Base-by-base conservation (phyloP, 805 yeast species). In the Suhomyces vadensis region DNA sequence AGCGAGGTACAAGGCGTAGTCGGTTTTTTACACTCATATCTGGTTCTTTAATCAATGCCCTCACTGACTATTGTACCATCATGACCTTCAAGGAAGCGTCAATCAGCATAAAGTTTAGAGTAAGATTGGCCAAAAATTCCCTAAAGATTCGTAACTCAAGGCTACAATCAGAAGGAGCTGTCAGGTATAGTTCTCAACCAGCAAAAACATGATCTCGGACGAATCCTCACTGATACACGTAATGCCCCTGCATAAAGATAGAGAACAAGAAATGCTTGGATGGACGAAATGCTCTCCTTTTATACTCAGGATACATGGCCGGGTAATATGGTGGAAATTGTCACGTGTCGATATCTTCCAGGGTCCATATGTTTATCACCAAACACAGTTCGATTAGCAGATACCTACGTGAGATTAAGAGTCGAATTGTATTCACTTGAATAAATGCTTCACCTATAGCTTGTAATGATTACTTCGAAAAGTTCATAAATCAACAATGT, bases 151-250 rank as follows among this genome's bases (percentile, higher is more conserved):
- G 56, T 67, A 73, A 69, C 78, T 79, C 78, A 77, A 69, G 62
- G 65, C 56, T 53, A 47, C 44, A 57, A 52, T 61, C 60, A 53
- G 52, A 80, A 80, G 83, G 83, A 81, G 78, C 79, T 85, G 96
- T 91, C 92, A 81, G 91, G 94, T 86, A 83, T 82, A 88, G 91
- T 88, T 94, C 92, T 94, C 97, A 94, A 92, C 97, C 96, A 92
- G 99, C 99, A 92, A 92, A 92, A 88, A 94, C 98, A 92, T 96
- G 95, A 91, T 90, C 99, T 92, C 99, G 98, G 99, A 94, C 97
- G 96, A 91, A 90, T 94, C 99, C 98, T 92, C 99, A 92, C 96
- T 91, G 98, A 92, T 90, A 89, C 95, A 96, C 96, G 98, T 94
- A 92, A 90, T 92, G 96, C 98, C 98, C 99, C 85, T 86, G 99